phyloP scores from a whole-genome alignment of 441 rosid genomes.

The Syzygium malaccense region DNA sequence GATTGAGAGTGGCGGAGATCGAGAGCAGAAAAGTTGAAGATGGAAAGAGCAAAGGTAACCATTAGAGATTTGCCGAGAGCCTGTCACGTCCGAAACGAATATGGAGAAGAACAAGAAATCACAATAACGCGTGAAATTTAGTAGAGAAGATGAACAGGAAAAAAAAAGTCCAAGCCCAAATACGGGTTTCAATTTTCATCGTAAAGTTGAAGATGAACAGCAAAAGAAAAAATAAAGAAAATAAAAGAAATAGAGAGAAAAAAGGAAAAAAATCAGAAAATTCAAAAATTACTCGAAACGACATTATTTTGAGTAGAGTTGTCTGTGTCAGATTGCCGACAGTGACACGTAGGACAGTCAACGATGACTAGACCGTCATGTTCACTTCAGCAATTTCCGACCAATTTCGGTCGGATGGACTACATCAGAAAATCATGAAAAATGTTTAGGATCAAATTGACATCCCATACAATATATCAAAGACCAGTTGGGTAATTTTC shows the following conservation, averaged over 20 bases:
- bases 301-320: neutral
- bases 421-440: neutral
- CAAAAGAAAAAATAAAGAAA: neutral
- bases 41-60: neutral
- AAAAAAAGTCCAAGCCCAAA: neutral
- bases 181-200: neutral
- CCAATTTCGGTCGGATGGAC: neutral
- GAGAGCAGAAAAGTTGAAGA: neutral
- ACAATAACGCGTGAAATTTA: neutral
- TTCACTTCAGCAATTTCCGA: neutral
- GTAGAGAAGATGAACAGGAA: neutral
- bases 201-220: neutral
- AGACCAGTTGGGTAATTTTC: neutral
- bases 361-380: neutral
- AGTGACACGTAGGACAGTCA: neutral
- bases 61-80: neutral
- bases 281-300: neutral
- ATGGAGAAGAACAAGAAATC: neutral
- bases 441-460: neutral
- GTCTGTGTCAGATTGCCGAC: neutral
- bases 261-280: neutral
- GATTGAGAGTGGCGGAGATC: neutral
- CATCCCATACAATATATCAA: accelerated
- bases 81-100: neutral
- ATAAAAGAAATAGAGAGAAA: neutral